Conservation (phyloP, 305 asterid genomes). For the Solanum hybrid region DNA sequence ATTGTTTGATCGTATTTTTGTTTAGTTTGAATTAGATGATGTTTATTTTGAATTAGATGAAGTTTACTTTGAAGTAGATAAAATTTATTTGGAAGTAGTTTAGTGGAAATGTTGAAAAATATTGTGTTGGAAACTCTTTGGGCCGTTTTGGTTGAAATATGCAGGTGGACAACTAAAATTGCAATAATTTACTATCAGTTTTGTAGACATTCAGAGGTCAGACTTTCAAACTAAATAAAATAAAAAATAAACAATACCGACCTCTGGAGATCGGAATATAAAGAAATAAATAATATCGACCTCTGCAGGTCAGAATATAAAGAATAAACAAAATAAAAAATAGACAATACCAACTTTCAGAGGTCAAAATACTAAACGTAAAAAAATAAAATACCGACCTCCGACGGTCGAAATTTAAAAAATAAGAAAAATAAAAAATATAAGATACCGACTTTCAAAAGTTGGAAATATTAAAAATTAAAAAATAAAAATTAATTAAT, state of each 20-base stretch:
- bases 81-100: background rate
- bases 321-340: background rate
- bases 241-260: no score
- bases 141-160: background rate
- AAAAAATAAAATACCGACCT: background rate
- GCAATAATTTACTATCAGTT: background rate
- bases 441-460: background rate
- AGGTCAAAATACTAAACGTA: background rate
- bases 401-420: background rate
- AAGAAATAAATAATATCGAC: background rate
- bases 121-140: background rate
- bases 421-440: no score
- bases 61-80: background rate
- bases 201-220: background rate
- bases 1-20: background rate
- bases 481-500: no score
- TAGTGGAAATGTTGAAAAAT: background rate
- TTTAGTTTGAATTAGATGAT: background rate
- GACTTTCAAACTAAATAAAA: background rate
- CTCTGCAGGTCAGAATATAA: background rate
- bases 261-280: background rate
- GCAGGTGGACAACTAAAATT: background rate
- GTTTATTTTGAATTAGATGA: background rate
- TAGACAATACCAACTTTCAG: background rate
- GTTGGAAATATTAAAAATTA: background rate